These are phyloP conservation scores for Goffeauzyma gilvescens DNA, from an alignment of 768 basidiomycete species.

Conservation along the genomic window DNA sequence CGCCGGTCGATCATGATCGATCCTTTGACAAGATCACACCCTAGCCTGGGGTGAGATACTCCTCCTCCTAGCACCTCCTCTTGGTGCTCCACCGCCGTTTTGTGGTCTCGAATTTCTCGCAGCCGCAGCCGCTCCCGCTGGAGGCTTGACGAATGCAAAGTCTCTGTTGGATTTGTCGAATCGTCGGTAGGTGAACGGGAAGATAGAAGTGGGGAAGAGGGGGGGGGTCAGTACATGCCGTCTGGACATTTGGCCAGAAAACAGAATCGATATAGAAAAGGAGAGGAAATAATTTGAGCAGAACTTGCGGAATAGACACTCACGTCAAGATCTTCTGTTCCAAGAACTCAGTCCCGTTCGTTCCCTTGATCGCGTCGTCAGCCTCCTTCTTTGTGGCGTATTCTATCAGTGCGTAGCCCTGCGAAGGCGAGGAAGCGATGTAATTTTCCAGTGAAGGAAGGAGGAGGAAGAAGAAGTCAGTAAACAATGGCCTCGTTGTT, in stretches of 20 bases:
- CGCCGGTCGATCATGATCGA: too few relatives aligned
- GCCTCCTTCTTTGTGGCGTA: conserved; percentile 92
- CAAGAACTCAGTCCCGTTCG: conserved; percentile 59
- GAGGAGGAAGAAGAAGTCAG: too few relatives aligned
- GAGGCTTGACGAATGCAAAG: conserved; percentile 76
- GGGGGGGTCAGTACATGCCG: too few relatives aligned
- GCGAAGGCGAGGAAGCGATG: too few relatives aligned
- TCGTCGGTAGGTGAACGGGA: neutral
- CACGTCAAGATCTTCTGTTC: conserved; percentile 62
- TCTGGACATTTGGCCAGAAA: neutral
- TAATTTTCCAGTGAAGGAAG: neutral
- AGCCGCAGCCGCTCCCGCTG: conserved; percentile 20
- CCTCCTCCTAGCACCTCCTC: conserved; percentile 9
- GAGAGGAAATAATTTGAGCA: neutral
- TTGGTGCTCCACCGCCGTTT: conserved; percentile 4
- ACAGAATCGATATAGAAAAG: neutral
- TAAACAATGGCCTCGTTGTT: too few relatives aligned
- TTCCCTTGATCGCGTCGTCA: conserved; percentile 77
- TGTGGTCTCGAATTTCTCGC: neutral
- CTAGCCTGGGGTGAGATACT: conserved; percentile 10
- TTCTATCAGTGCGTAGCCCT: conserved; percentile 97
- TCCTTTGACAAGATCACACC: neutral
- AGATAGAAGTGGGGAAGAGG: neutral
- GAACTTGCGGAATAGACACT: conserved; percentile 2
- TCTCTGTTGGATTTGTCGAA: conserved; percentile 37